These are phyloP conservation scores for Microcyclosporella mali DNA, from an alignment of 2,329 filamentous ascomycete genomes.

Conservation along the genomic window DNA sequence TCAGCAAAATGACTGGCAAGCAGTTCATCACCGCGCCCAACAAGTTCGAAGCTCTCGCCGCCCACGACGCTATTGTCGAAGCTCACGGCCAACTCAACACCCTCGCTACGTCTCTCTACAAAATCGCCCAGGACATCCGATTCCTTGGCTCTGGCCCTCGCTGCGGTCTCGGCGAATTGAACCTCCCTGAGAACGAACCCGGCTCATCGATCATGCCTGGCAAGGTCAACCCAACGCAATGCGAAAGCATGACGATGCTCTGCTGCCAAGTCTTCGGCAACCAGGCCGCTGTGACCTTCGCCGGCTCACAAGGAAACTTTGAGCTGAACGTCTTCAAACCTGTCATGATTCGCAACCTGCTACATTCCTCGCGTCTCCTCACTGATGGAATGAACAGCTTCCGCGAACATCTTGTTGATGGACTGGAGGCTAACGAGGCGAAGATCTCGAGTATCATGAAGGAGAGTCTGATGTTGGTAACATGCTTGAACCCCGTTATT, in stretches of 20 bases:
- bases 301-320: slow-evolving; percentile 96
- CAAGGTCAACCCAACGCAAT: slow-evolving; percentile 99
- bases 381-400: slow-evolving; percentile 92
- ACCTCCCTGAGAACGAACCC: slow-evolving; percentile 94
- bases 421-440: slow-evolving; percentile 87
- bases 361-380: slow-evolving; percentile 84
- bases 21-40: slow-evolving; percentile 95
- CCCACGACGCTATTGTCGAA: slow-evolving; percentile 93
- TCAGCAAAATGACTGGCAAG: slow-evolving; percentile 85
- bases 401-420: slow-evolving; percentile 83
- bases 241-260: slow-evolving; percentile 95
- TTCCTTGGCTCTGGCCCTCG: slow-evolving; percentile 94
- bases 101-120: slow-evolving; percentile 82
- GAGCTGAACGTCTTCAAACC: slow-evolving; percentile 99
- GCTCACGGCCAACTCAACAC: slow-evolving; percentile 92
- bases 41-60: slow-evolving; percentile 96
- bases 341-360: slow-evolving; percentile 85
- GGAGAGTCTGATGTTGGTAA: slow-evolving; percentile 97
- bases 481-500: slow-evolving; percentile 94
- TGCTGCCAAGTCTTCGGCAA: slow-evolving; percentile 98
- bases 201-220: slow-evolving; percentile 98
- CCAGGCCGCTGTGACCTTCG: slow-evolving; percentile 85
- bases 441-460: slow-evolving; percentile 85
- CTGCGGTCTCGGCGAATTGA: slow-evolving; percentile 89
- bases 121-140: slow-evolving; percentile 96